Evolutionary conservation across 176 grass and related monocot species (phyloP), one percentile per base, ranked within the genome.

Genomic region (Oropetium thomaeum): DNA sequence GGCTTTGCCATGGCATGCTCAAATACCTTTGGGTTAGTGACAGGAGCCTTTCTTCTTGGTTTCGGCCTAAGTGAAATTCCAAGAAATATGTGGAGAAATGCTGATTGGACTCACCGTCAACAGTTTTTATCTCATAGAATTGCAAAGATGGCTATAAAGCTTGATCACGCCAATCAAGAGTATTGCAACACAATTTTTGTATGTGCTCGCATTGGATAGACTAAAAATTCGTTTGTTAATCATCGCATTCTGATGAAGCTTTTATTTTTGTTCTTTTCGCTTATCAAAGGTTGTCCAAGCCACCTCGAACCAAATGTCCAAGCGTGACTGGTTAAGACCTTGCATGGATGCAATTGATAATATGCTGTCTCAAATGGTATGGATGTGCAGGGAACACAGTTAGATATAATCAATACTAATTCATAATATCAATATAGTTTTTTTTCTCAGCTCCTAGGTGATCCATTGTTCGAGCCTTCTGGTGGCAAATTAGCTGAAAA

Each of bases 21-120:
- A 73, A 99, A 99, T 90, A 99, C 96, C 30, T 99, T 99, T 88
- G 96, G 96, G 37, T 87, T 99, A 32, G 91, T 99, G 27, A 99
- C 96, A 35, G 96, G 91, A 82, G 96, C 96, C 33, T 99, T 99
- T 69, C 91, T 99, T 72, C 84, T 99, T 86, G 96, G 96, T 81
- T 99, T 99, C 90, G 96, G 96, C 23, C 78, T 99, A 73, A 99
- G 91, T 10, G 91, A 99, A 90, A 95, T 99, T 86, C 96, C 96
- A 54, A 95, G 70, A 63, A 95, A 86, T 65, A 88, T 92, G 55
- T 95, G 96, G 96, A 88, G 82, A 78, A 90, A 86, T 84, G 91
- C 96, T 40, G 89, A 99, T 74, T 95, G 86, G 89, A 90, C 69
- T 85, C 67, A 84, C 54, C 84, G 84, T 35, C 89, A 92, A 64